Evolutionary conservation across 139 green algal species (phyloP).

Genomic region (Chlorella sp.): DNA sequence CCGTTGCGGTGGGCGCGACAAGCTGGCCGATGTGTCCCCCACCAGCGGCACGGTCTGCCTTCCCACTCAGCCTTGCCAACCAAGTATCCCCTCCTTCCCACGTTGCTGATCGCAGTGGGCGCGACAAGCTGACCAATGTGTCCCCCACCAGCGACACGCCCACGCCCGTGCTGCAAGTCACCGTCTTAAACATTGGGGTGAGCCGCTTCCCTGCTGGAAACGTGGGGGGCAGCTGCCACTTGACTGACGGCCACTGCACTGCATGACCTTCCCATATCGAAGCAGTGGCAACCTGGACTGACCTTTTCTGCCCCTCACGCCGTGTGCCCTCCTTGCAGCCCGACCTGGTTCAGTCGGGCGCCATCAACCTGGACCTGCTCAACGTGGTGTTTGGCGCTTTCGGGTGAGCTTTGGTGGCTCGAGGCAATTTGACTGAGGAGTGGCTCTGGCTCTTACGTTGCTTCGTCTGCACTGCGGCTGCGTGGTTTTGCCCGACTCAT

Average conservation of each 20-base stretch:
- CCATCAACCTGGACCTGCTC: slow-evolving; percentile 54
- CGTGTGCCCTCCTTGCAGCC: slow-evolving; percentile 11
- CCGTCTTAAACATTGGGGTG: background rate
- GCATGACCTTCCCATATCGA: no score
- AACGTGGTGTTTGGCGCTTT: slow-evolving; percentile 69
- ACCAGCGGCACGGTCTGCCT: background rate
- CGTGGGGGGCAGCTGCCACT: background rate
- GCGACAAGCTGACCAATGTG: slow-evolving; percentile 31
- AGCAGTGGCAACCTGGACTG: no score
- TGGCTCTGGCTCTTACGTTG: no score
- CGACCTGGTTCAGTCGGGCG: slow-evolving; percentile 5
- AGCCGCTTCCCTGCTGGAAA: background rate
- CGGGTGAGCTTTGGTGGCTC: slow-evolving; percentile 23
- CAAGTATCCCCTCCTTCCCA: background rate
- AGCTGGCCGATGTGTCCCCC: slow-evolving; percentile 17
- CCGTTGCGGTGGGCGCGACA: slow-evolving; percentile 11
- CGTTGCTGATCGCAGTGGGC: background rate
- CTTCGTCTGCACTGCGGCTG: no score
- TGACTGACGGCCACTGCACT: background rate
- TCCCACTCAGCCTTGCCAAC: no score
- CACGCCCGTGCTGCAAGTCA: slow-evolving; percentile 21
- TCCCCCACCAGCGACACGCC: slow-evolving; percentile 1
- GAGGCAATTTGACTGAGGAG: no score
- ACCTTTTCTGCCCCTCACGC: background rate
- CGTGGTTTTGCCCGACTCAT: no score